Evolutionary conservation across 2,329 filamentous ascomycete genomes (phyloP), one percentile per base, ranked within the genome.

Genomic region (Lecanicillium sp.): DNA sequence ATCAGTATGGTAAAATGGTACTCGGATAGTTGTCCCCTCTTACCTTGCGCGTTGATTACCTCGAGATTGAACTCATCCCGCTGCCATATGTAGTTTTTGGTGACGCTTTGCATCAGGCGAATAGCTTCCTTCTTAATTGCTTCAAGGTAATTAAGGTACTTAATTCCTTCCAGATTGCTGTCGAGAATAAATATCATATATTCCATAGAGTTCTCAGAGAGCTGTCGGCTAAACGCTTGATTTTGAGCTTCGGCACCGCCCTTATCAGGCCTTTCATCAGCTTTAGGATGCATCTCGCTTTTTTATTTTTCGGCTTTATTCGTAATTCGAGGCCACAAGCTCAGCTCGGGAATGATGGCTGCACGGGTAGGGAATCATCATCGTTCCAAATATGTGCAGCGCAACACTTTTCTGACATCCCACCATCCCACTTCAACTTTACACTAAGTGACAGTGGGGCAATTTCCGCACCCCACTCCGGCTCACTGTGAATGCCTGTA

Each of bases 1-100:
- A 49, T 54, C 3, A 54, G 8, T n/a, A n/a, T 21, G n/a, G n/a
- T 5, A 12, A 12, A 39, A 11, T n/a, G 15, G 32, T 44, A 37
- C 14, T 19, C 30, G 17, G n/a, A 36, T 41, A 23, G 42, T 9
- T 39, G n/a, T 5, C 27, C 7, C 8, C 35, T 19, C 70, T 58
- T 62, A 83, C 83, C 81, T 58, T 72, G 66, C 19, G 72, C 69
- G 45, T 67, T 84, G 67, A 73, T 84, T 58, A 73, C 73, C 15
- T 85, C 78, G 5, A 95, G 68, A n/a, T 74, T 76, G 54, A 98
- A 90, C 0, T 74, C 69, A 45, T 95, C 90, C 11, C 90, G 81
- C 63, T 98, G 93, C 93, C 93, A 98, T 53, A 98, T 95, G 58
- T 96, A 95, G 52, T 87, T 84, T 55, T 80, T 83, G n/a, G 91